Base-by-base conservation (phyloP, 2,329 filamentous ascomycete species). In the Fusarium sp. region DNA sequence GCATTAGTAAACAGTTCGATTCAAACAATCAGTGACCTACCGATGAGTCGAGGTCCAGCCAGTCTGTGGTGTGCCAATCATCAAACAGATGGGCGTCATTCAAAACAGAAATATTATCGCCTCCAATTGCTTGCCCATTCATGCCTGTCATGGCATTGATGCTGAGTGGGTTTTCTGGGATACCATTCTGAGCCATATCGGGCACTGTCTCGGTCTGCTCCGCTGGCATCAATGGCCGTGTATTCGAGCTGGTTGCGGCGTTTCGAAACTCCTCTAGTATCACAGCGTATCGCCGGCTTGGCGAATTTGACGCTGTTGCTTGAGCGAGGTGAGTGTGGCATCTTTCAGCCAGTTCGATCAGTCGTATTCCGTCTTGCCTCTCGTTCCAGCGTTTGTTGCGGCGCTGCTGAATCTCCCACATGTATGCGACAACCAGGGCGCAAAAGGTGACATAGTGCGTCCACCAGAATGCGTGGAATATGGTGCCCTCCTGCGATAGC, bases 381-480 rank as follows among this genome's bases (percentile, higher is more conserved):
- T 64, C 65, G 2, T 55, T 56, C 4, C n/a, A 41, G 18, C 54
- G 66, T 23, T 55, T 67, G 16, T 51, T 71, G 11, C 70, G 57
- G 8, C 58, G 68, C 54, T 75, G 75, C 41, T 77, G 75, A 3
- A 78, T 75, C 56, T 85, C 79, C 79, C 85, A 87, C 6, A 89
- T 83, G 64, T 88, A 88, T 0, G 87, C 77, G 7, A 88, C 84
- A 0, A 85, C 84, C 0, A 89, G 78, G 0, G 86, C 86, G 68
- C 85, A 88, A 64, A 88, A 88, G 0, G 84, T 82, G 8, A 87
- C 84, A 69, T 87, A 87, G 57, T 86, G 84, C 7, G 84, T 87
- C 75, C 85, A 87, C 84, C 86, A 88, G 55, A 87, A 86, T 1
- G 84, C 82, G 53, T 85, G 81, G 47, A 84, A 86, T 1, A 84